phyloP scores from a whole-genome alignment of 192 early-diverging fungal species.

The Linnemannia exigua region DNA sequence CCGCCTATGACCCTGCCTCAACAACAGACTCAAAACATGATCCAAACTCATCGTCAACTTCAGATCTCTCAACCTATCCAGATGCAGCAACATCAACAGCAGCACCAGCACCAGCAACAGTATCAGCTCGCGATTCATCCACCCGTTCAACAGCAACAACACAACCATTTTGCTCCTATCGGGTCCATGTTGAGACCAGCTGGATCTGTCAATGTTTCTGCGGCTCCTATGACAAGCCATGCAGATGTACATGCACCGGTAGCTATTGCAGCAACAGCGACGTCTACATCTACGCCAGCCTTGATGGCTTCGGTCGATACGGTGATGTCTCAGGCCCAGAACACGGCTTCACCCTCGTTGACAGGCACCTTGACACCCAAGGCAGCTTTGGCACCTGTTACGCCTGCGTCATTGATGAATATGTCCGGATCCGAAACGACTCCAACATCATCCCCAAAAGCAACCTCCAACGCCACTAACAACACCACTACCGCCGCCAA shows the following conservation, averaged over 20 bases:
- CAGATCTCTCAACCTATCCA: constrained; percentile 34
- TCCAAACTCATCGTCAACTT: constrained; percentile 22
- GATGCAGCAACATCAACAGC: constrained; percentile 26
- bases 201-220: neutral
- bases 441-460: constrained; percentile 28
- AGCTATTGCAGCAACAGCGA: neutral
- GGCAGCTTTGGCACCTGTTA: constrained; percentile 68
- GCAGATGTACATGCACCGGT: no score
- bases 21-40: constrained; percentile 25
- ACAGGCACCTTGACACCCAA: neutral
- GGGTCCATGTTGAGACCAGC: neutral
- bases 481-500: neutral
- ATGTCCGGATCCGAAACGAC: constrained; percentile 52
- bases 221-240: neutral
- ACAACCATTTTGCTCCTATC: neutral
- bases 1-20: constrained; percentile 43
- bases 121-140: neutral
- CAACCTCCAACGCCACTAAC: constrained; percentile 11
- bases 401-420: constrained; percentile 78
- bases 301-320: neutral
- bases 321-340: neutral
- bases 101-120: constrained; percentile 25
- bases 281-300: neutral
- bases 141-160: neutral
- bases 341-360: neutral